phyloP scores from a whole-genome alignment of 768 basidiomycete genomes.

The Cantharellus anzutake region DNA sequence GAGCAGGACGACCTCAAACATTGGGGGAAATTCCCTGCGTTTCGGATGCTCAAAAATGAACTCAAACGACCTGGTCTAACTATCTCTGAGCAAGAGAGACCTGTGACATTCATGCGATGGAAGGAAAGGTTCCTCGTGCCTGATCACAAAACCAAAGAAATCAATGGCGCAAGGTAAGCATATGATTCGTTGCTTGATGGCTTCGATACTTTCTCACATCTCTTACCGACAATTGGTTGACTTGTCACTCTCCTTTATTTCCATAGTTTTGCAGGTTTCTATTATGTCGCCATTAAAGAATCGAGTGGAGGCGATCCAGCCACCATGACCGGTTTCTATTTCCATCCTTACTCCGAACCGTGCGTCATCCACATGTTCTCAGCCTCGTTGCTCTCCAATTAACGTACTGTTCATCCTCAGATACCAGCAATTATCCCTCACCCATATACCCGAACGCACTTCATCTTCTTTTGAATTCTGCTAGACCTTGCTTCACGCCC shows the following conservation, averaged over 20 bases:
- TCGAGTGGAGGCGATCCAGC: constrained; percentile 23
- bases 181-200: constrained; percentile 27
- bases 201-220: constrained; percentile 1
- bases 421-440: constrained; percentile 76
- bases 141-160: constrained; percentile 81
- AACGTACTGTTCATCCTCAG: constrained; percentile 20
- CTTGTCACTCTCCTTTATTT: background rate
- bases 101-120: constrained; percentile 78
- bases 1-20: constrained; percentile 87
- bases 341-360: constrained; percentile 86
- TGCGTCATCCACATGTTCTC: constrained; percentile 23
- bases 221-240: constrained; percentile 1
- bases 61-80: constrained; percentile 61
- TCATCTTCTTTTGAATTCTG: constrained; percentile 79
- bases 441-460: constrained; percentile 53
- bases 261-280: constrained; percentile 42
- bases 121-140: constrained; percentile 96
- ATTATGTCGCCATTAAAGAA: constrained; percentile 36
- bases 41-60: constrained; percentile 63
- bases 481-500: constrained; percentile 17
- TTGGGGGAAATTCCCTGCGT: constrained; percentile 86
- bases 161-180: constrained; percentile 88
- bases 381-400: background rate
- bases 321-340: constrained; percentile 82
- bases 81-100: constrained; percentile 51